Conservation (phyloP, 345 rosid genomes). For the Passiflora organensis region DNA sequence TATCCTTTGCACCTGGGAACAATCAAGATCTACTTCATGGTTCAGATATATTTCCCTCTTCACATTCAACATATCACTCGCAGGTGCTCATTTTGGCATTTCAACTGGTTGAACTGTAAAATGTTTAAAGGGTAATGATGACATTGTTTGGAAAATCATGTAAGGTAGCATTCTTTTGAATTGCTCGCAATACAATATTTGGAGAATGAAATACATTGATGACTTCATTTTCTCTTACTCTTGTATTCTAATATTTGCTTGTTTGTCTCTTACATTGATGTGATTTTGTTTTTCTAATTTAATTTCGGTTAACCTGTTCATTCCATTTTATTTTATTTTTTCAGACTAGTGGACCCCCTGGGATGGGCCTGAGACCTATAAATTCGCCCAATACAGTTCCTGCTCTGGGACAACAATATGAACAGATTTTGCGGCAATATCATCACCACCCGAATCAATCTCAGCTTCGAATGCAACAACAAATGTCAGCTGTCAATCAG, state of each 20-base stretch:
- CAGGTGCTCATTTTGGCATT: conserved; percentile 56
- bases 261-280: not conserved
- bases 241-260: not conserved
- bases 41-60: conserved; percentile 73
- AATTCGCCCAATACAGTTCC: conserved; percentile 66
- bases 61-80: conserved; percentile 69
- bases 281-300: conserved; percentile 2
- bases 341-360: conserved; percentile 82
- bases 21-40: conserved; percentile 77
- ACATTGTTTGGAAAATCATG: not conserved
- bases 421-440: conserved; percentile 81
- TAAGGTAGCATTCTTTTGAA: too few relatives aligned
- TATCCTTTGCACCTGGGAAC: conserved; percentile 56
- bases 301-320: not conserved
- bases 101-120: conserved; percentile 16
- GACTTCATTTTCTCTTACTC: too few relatives aligned
- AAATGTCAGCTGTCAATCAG: conserved; percentile 78
- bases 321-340: conserved; percentile 18
- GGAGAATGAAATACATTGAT: too few relatives aligned
- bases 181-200: too few relatives aligned
- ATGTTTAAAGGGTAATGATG: not conserved
- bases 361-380: conserved; percentile 81
- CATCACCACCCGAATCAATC: conserved; percentile 79
- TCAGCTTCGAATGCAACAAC: conserved; percentile 88
- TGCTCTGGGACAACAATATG: conserved; percentile 67